Conservation (phyloP, 768 basidiomycete genomes). For the Rhodotorula kratochvilovae region DNA sequence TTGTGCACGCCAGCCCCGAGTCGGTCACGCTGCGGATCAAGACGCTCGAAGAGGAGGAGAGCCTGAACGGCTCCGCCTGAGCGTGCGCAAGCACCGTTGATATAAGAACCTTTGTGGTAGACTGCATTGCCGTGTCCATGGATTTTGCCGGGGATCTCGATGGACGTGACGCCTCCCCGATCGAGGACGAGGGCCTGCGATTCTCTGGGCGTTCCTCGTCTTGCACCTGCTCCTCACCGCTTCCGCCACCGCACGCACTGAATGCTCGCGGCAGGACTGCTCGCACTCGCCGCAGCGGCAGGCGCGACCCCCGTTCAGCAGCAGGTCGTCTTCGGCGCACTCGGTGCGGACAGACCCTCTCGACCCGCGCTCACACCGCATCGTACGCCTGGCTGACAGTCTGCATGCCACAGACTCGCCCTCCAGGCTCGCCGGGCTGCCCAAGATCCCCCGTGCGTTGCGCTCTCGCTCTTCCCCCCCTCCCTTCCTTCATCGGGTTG, state of each 20-base stretch:
- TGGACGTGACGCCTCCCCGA: too few relatives aligned
- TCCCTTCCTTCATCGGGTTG: not conserved
- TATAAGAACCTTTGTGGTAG: too few relatives aligned
- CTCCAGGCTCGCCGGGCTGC: not conserved
- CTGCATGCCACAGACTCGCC: not conserved
- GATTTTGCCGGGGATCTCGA: too few relatives aligned
- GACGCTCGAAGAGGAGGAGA: conserved; percentile 37
- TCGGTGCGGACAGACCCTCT: not conserved
- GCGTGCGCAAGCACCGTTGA: too few relatives aligned
- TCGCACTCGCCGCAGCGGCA: too few relatives aligned
- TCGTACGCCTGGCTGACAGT: not conserved
- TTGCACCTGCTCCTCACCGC: too few relatives aligned
- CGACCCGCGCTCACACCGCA: not conserved
- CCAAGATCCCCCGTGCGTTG: conserved; percentile 28
- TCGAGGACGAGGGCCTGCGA: too few relatives aligned
- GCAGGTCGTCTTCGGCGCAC: not conserved
- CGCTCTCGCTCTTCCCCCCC: not conserved
- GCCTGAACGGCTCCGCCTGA: not conserved
- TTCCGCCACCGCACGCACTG: too few relatives aligned
- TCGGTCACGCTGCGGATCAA: conserved; percentile 23
- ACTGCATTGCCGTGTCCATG: too few relatives aligned
- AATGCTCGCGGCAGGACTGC: not conserved
- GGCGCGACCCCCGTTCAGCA: not conserved
- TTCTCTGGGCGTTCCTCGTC: not conserved
- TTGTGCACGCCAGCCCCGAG: conserved; percentile 21